Base-by-base conservation (phyloP, 768 basidiomycete genomes). In the Boletus rubropictus region DNA sequence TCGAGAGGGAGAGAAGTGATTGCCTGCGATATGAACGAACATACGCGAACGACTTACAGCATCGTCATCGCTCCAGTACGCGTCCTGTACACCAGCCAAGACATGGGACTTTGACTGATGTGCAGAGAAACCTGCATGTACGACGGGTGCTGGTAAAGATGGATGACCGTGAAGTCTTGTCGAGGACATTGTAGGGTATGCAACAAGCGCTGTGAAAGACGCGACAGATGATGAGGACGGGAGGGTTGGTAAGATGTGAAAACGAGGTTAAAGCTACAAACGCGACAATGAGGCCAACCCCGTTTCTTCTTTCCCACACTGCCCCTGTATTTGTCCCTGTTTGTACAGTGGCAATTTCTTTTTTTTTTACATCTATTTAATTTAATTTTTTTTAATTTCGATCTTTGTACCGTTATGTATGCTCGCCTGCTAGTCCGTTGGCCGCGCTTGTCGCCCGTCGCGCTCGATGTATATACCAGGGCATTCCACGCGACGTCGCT, bases 51-150 rank as follows among this genome's bases (percentile, higher is more conserved):
- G 47, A 68, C 80, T 63, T 64, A 87, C 88, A 45, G 82, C 78
- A 62, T 92, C 89, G 68, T 92, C 89, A 69, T 92, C 89, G 67
- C 89, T 91, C 89, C 89, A 92, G 65, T 92, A 92, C 84, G 89
- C 89, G 86, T 92, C 89, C 69, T 92, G 89, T 32, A 92, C 87
- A 44, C 89, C 90, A 27, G 89, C 89, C 52, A 89, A 70, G 50
- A 89, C 87, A 74, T 86, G 79, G 44, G 84, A 89, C 72, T 89
- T 89, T 54, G 85, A 87, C 65, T 87, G 87, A 51, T 82, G 73
- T 39, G 83, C 71, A 8, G 81, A 80, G 66, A 84, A 80, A 22
- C 81, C 78, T 31, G 81, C 78, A 53, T 86, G 84, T 25, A 85
- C 72, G 34, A 82, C 84, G 46, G 87, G 84, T 4, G 87, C 84